Evolutionary conservation across 2,329 filamentous ascomycete species (phyloP).

Genomic region (Neofusicoccum sp.): DNA sequence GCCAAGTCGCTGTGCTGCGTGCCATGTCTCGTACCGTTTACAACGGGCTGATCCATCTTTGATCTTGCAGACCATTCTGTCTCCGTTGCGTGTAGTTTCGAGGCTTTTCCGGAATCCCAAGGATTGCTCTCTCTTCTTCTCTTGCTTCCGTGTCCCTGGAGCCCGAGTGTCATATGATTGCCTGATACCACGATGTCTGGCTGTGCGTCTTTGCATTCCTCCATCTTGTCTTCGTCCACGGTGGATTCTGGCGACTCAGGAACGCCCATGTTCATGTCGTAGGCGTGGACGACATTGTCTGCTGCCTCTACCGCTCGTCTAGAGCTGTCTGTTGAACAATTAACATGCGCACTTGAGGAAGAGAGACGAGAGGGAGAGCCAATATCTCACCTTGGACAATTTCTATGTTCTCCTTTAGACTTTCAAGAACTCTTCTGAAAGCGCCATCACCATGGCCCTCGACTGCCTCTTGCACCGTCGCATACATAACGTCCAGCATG

Average conservation of each 20-base stretch:
- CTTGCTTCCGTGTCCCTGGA: slow-evolving; percentile 44
- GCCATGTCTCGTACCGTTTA: neutral
- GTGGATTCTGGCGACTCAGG: slow-evolving; percentile 62
- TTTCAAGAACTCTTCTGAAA: slow-evolving; percentile 60
- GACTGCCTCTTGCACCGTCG: slow-evolving; percentile 68
- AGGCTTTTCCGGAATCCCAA: slow-evolving; percentile 29
- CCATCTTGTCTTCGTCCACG: slow-evolving; percentile 35
- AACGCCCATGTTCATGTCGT: slow-evolving; percentile 74
- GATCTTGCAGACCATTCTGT: neutral
- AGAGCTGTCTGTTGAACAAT: slow-evolving; percentile 60
- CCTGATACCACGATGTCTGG: slow-evolving; percentile 49
- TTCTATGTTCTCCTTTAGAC: slow-evolving; percentile 70
- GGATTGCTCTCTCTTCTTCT: slow-evolving; percentile 44
- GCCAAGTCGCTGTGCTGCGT: slow-evolving; percentile 1
- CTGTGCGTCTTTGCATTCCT: slow-evolving; percentile 33
- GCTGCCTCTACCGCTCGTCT: slow-evolving; percentile 72
- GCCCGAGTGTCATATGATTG: slow-evolving; percentile 43
- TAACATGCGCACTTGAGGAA: neutral
- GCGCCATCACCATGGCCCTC: slow-evolving; percentile 55
- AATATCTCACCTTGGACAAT: slow-evolving; percentile 62
- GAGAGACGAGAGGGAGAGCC: neutral
- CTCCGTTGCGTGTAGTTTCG: slow-evolving; percentile 26
- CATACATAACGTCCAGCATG: slow-evolving; percentile 77
- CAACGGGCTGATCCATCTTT: neutral
- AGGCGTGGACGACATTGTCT: slow-evolving; percentile 75